A percentile compares a stretch with the other conserved stretches of the same genome.
Evolutionary conservation across 192 early-diverging fungal species (phyloP).

Genomic region (Dissophora ornata): DNA sequence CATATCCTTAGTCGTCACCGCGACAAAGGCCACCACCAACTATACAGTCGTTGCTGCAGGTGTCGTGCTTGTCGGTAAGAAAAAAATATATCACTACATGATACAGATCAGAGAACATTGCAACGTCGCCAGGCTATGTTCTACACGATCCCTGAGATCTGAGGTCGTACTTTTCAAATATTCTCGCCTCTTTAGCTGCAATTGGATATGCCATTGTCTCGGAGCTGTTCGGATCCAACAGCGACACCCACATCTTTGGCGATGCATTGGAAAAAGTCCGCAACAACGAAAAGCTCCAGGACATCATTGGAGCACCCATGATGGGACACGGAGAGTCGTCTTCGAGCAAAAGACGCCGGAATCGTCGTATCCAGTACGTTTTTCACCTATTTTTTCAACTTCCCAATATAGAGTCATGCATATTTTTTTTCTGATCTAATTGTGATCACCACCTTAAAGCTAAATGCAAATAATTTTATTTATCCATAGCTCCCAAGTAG

Average conservation of each 20-base stretch:
- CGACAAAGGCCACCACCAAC: constrained; percentile 63
- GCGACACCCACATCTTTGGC: constrained; percentile 63
- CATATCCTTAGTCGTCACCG: constrained; percentile 58
- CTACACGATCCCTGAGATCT: too few relatives aligned
- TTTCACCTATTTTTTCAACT: neutral
- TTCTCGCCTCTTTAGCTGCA: constrained; percentile 14
- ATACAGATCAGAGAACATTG: too few relatives aligned
- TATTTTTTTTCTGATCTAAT: too few relatives aligned
- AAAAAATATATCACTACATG: neutral
- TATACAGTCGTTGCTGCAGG: constrained; percentile 60
- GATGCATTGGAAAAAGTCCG: constrained; percentile 63
- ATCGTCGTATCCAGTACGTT: constrained; percentile 44
- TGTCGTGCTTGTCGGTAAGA: constrained; percentile 52
- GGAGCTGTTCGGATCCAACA: constrained; percentile 63
- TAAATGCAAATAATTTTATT: too few relatives aligned
- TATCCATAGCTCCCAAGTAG: constrained; percentile 58
- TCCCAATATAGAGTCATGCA: too few relatives aligned
- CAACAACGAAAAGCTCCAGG: constrained; percentile 51
- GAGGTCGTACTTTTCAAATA: too few relatives aligned
- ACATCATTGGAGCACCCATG: constrained; percentile 47
- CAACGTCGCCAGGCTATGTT: too few relatives aligned
- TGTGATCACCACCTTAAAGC: too few relatives aligned
- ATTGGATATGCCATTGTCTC: constrained; percentile 58
- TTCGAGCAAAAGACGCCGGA: constrained; percentile 39
- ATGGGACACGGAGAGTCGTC: constrained; percentile 49